Percentiles rank a stretch among this genome's conserved stretches.
These are phyloP conservation scores for Chrysanthemum lavandulifolium DNA, from an alignment of 129 eudicot species.

Conservation along the genomic window DNA sequence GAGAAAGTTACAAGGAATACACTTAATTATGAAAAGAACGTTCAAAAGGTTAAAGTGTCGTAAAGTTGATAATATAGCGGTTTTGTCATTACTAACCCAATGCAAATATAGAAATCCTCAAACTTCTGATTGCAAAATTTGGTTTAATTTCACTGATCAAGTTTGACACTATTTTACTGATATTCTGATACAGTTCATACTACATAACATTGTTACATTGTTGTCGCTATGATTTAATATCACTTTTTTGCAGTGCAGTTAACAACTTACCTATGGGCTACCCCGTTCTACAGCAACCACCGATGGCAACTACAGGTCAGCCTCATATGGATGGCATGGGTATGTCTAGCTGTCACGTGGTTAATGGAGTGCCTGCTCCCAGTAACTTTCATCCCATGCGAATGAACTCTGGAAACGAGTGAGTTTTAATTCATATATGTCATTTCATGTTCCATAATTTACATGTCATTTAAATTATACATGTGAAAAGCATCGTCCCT, in stretches of 20 bases:
- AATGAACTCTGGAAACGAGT: slow-evolving; percentile 84
- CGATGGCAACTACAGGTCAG: slow-evolving; percentile 72
- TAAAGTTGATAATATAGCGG: too few relatives aligned
- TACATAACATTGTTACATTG: neutral
- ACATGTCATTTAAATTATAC: neutral
- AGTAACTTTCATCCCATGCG: slow-evolving; percentile 83
- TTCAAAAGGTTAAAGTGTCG: too few relatives aligned
- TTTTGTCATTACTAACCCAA: too few relatives aligned
- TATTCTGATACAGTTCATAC: neutral
- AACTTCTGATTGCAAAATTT: neutral
- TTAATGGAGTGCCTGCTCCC: slow-evolving; percentile 94
- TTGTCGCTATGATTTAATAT: slow-evolving; percentile 37
- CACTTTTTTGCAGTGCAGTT: slow-evolving; percentile 73
- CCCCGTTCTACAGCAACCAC: slow-evolving; percentile 88
- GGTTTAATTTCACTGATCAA: neutral
- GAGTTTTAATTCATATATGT: slow-evolving; percentile 18
- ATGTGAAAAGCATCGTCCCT: slow-evolving; percentile 12
- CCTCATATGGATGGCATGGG: slow-evolving; percentile 93
- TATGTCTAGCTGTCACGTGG: slow-evolving; percentile 85
- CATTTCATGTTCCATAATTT: neutral
- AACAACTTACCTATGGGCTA: slow-evolving; percentile 97
- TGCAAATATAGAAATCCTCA: neutral
- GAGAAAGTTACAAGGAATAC: too few relatives aligned
- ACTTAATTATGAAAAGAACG: too few relatives aligned
- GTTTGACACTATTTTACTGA: neutral